Base-by-base conservation (phyloP, 2,329 filamentous ascomycete genomes). In the Colletotrichum sublineola region DNA sequence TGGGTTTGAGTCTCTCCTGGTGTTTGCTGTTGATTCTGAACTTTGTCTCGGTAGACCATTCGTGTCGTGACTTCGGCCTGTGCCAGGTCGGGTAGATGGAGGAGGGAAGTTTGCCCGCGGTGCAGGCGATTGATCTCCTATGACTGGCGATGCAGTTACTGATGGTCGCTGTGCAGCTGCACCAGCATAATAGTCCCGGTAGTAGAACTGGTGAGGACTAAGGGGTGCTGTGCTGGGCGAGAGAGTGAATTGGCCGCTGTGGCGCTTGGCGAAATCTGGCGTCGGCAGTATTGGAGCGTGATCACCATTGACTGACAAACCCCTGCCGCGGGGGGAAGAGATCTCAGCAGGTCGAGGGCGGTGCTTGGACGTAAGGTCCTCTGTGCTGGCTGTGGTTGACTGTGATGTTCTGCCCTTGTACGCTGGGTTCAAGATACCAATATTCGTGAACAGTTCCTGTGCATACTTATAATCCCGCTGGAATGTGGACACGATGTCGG, bases 341-440 rank as follows among this genome's bases (percentile, higher is more conserved):
- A 84, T 79, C 29, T 90, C 88, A 33, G 83, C 80, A 3, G 85
- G 86, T 9, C 87, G 83, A 1, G 84, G 81, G n/a, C 84, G 83
- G 24, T 83, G 84, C 82, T 83, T 88, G 76, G 80, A 84, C 74
- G 79, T 86, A 78, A 74, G 85, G 81, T 82, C 89, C 76, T 83
- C 89, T 78, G 79, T 85, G 81, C 86, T 88, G 83, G 82, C 81
- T 2, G 90, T 90, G 50, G 83, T 92, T 82, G 82, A 92, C 76
- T 85, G 89, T 31, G 84, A 92, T 77, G 82, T 87, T 80, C 79
- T 89, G 81, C 79, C 91, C 85, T 76, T 90, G 80, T 82, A 93
- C 79, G 80, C 90, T 24, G 93, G 93, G 78, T 97, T 97, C 81
- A 95, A 89, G 68, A 97, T 93, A 24, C 90, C 90, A 57, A 98